These are phyloP conservation scores for Talinum fruticosum DNA, from an alignment of 148 eudicot genomes.

Conservation along the genomic window DNA sequence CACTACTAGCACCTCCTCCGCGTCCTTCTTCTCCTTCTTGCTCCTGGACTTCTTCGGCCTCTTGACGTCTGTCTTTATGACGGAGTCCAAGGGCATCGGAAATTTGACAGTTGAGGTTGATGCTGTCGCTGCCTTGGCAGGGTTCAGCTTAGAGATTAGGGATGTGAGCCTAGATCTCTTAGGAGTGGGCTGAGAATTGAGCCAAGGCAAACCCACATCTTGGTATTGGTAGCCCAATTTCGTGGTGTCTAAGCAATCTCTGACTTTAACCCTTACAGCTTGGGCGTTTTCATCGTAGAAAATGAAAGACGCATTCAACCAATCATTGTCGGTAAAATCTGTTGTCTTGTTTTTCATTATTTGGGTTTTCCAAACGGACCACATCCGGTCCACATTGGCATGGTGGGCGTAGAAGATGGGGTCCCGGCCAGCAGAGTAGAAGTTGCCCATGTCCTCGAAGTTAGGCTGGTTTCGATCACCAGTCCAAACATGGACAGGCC, in stretches of 20 bases:
- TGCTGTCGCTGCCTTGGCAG: constrained; percentile 40
- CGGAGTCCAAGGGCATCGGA: constrained; percentile 46
- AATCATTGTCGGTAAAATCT: constrained; percentile 64
- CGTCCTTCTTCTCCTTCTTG: constrained; percentile 45
- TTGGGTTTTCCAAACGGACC: constrained; percentile 69
- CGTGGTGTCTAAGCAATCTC: constrained; percentile 54
- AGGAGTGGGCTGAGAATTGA: constrained; percentile 37
- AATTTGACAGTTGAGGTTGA: constrained; percentile 14
- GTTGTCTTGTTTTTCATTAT: constrained; percentile 32
- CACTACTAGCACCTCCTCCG: constrained; percentile 27
- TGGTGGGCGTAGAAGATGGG: constrained; percentile 79
- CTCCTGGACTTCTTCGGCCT: constrained; percentile 68
- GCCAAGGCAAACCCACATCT: constrained; percentile 61
- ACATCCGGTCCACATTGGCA: constrained; percentile 59
- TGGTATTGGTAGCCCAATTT: constrained; percentile 68
- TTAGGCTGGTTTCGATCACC: constrained; percentile 58
- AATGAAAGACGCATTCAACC: constrained; percentile 48
- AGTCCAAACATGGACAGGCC: constrained; percentile 64
- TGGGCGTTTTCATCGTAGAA: constrained; percentile 79
- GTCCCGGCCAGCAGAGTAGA: constrained; percentile 77
- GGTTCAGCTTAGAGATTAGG: constrained; percentile 29
- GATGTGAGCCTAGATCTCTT: constrained; percentile 25
- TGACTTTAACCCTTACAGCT: constrained; percentile 48
- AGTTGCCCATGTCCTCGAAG: constrained; percentile 78
- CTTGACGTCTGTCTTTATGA: constrained; percentile 42